Conservation (phyloP, 192 early-diverging fungal genomes). For the Linnemannia zychae region DNA sequence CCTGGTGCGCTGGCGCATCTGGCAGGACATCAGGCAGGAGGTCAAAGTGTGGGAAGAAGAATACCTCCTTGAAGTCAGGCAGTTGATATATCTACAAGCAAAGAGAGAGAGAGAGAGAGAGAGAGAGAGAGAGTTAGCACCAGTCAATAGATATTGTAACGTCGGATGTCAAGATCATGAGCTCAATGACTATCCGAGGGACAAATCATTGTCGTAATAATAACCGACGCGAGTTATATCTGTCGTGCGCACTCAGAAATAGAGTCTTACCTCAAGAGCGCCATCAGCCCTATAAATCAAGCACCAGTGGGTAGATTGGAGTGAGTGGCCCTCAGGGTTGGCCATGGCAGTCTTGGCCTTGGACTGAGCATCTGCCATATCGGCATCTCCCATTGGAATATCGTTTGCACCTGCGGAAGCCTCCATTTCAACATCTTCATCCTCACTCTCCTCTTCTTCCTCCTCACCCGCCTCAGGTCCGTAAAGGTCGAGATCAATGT, state of each 20-base stretch:
- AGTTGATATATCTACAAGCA: slow-evolving; percentile 65
- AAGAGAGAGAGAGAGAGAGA: neutral
- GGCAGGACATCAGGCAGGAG: slow-evolving; percentile 66
- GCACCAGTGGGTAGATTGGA: slow-evolving; percentile 73
- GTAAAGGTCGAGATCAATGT: slow-evolving; percentile 53
- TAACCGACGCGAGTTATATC: too few relatives aligned
- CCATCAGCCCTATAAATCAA: slow-evolving; percentile 74
- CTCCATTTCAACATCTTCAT: slow-evolving; percentile 62
- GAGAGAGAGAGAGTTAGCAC: neutral
- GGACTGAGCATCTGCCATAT: slow-evolving; percentile 44
- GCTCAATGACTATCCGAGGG: too few relatives aligned
- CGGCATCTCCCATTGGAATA: slow-evolving; percentile 45
- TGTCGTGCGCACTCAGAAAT: neutral
- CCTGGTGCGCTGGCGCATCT: slow-evolving; percentile 60
- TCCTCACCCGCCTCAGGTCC: slow-evolving; percentile 51
- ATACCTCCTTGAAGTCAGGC: slow-evolving; percentile 68
- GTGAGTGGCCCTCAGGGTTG: slow-evolving; percentile 47
- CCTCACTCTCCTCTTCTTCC: slow-evolving; percentile 66
- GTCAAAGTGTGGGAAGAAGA: slow-evolving; percentile 70
- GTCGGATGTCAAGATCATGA: too few relatives aligned
- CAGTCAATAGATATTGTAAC: neutral
- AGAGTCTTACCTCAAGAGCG: slow-evolving; percentile 65
- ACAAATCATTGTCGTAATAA: too few relatives aligned
- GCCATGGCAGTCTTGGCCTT: slow-evolving; percentile 35
- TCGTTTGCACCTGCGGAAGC: slow-evolving; percentile 54